phyloP scores from a whole-genome alignment of 495 filamentous ascomycete species.

The Penicillium paradoxum region DNA sequence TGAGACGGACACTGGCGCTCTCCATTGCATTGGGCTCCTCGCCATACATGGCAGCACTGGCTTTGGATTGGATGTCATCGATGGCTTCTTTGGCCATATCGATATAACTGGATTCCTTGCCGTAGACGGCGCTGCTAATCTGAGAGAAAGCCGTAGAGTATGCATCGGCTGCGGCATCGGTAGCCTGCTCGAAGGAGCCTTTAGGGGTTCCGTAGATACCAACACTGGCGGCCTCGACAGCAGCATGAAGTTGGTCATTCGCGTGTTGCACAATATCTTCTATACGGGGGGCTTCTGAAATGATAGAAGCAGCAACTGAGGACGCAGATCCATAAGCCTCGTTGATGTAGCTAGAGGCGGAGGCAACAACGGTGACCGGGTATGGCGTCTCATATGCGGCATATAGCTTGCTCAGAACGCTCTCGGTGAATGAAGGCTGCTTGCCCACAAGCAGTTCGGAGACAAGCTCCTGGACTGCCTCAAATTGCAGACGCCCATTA shows the following conservation, averaged over 20 bases:
- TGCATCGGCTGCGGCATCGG: slow-evolving; percentile 44
- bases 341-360: slow-evolving; percentile 51
- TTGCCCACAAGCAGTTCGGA: slow-evolving; percentile 72
- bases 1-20: slow-evolving; percentile 46
- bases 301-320: slow-evolving; percentile 42
- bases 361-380: slow-evolving; percentile 40
- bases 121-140: slow-evolving; percentile 53
- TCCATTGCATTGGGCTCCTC: slow-evolving; percentile 52
- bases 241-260: slow-evolving; percentile 52
- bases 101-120: slow-evolving; percentile 45
- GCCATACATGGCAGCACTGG: slow-evolving; percentile 52
- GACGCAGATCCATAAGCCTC: slow-evolving; percentile 56
- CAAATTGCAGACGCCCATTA: slow-evolving; percentile 55
- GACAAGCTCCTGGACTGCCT: slow-evolving; percentile 65
- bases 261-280: slow-evolving; percentile 55
- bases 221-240: slow-evolving; percentile 54
- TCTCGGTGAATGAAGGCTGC: slow-evolving; percentile 79
- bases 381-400: slow-evolving; percentile 59
- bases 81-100: slow-evolving; percentile 47
- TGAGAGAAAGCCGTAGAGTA: slow-evolving; percentile 45
- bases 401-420: slow-evolving; percentile 64
- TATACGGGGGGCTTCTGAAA: slow-evolving; percentile 54
- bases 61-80: slow-evolving; percentile 46
- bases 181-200: slow-evolving; percentile 50
- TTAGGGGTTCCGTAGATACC: slow-evolving; percentile 57